Evolutionary conservation across 106 monocot genomes (phyloP), one percentile per base, ranked within the genome.

Genomic region (Chionographis japonica): DNA sequence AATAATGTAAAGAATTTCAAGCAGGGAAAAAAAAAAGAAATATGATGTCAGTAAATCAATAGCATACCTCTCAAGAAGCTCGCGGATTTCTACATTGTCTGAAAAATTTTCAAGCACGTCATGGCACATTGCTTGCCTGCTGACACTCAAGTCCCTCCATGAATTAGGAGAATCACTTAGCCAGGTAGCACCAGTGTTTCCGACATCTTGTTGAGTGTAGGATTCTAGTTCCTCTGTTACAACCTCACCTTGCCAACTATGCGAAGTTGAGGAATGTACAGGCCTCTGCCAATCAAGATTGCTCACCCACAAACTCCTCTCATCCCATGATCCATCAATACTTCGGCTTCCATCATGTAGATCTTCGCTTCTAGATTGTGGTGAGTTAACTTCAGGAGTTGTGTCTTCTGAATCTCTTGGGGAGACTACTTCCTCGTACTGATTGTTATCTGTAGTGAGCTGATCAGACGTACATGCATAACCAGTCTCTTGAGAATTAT

Each of bases 31-130:
- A 61, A 66, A 16, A 37, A 61, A 16, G 39, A 35, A 42, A 41
- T 0, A 12, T 12, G 61, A 42, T 10, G 59, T 11, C 1, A 36
- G 9, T 8, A 50, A 57, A 40, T 4, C 4, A 14, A 8, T 35
- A 46, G 1, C 42, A 50, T 81, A 88, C 88, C 88, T 85, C 53
- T 76, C 62, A 6, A 88, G 73, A 73, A 88, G 88, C 17, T 81
- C 81, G 37, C 72, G 76, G 4, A 88, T 81, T 7, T 88, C 88
- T 12, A 46, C 36, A 60, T 81, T 88, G 37, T 82, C 81, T 37
- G 81, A 73, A 62, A 78, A 78, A 37, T 76, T 71, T 38, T 80
- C 77, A 53, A 71, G 15, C n/a, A 73, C 54, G 37, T 73, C 65
- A 50, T 52, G 60, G 35, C 37, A 52, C 36, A 56, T 43, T 50